These are phyloP conservation scores for Chlorophyllum brunneum DNA, from an alignment of 768 basidiomycete species.

Conservation along the genomic window DNA sequence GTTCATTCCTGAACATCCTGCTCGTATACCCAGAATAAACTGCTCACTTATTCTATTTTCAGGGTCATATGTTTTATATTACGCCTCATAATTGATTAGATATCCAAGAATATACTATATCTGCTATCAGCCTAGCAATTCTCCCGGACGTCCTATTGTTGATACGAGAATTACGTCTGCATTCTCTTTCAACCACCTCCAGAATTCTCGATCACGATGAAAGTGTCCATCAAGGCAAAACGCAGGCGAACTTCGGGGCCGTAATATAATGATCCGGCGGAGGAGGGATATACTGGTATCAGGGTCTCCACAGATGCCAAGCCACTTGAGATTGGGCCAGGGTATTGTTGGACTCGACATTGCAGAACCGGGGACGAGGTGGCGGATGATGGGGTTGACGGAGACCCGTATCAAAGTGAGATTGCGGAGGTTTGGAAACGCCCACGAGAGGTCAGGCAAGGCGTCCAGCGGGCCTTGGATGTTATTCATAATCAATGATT, in stretches of 20 bases:
- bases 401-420: slow-evolving; percentile 20
- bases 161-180: slow-evolving; percentile 18
- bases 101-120: too few species aligned
- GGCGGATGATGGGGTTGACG: slow-evolving; percentile 23
- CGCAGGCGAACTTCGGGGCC: slow-evolving; percentile 18
- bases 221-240: slow-evolving; percentile 22
- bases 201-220: slow-evolving; percentile 21
- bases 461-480: not conserved
- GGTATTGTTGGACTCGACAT: too few species aligned
- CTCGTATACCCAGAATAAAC: not conserved
- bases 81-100: too few species aligned
- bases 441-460: slow-evolving; percentile 12
- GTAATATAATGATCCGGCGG: slow-evolving; percentile 20
- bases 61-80: too few species aligned
- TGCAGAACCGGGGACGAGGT: slow-evolving; percentile 13
- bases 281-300: slow-evolving; percentile 24
- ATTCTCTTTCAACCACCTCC: slow-evolving; percentile 23
- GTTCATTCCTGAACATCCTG: slow-evolving; percentile 29
- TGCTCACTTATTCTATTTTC: not conserved
- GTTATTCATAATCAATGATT: slow-evolving; percentile 10
- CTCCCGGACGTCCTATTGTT: not conserved
- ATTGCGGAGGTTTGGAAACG: slow-evolving; percentile 24
- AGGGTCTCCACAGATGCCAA: slow-evolving; percentile 21
- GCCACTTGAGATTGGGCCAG: slow-evolving; percentile 21
- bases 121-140: not conserved